Percentiles rank a stretch among this genome's conserved stretches.
Evolutionary conservation across 257 asterid species (phyloP).

Genomic region (Jacaranda mimosifolia): DNA sequence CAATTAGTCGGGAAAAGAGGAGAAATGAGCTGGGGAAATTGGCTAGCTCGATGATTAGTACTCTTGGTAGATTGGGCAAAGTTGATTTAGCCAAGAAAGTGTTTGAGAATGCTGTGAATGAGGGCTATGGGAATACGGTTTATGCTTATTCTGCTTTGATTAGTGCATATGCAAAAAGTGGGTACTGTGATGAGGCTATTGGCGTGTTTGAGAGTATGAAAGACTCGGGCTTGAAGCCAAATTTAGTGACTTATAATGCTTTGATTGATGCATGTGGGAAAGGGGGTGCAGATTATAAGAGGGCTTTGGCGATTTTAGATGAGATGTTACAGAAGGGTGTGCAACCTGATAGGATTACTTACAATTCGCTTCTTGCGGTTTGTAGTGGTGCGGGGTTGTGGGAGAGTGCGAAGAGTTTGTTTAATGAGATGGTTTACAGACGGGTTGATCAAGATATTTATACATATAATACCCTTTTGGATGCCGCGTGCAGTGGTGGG

Average conservation of each 20-base stretch:
- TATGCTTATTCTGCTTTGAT: conserved; percentile 86
- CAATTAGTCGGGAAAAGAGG: conserved; percentile 59
- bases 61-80: conserved; percentile 89
- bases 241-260: conserved; percentile 88
- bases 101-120: neutral
- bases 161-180: conserved; percentile 95
- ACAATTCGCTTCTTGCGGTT: conserved; percentile 90
- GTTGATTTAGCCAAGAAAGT: conserved; percentile 80
- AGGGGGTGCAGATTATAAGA: conserved; percentile 90
- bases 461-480: conserved; percentile 86
- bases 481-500: conserved; percentile 88
- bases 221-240: conserved; percentile 83
- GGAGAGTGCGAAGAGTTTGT: conserved; percentile 74
- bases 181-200: conserved; percentile 77
- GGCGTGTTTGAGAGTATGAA: conserved; percentile 76
- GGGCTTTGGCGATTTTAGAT: conserved; percentile 77
- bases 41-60: conserved; percentile 89
- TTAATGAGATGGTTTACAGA: conserved; percentile 72
- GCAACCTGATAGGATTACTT: conserved; percentile 89
- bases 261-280: conserved; percentile 94
- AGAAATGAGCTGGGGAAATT: conserved; percentile 79
- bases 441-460: conserved; percentile 91
- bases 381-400: conserved; percentile 93
- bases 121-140: conserved; percentile 90
- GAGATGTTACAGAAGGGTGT: conserved; percentile 81